Base-by-base conservation (phyloP, 1,139 yeast genomes). In the Meyerozyma sp. region DNA sequence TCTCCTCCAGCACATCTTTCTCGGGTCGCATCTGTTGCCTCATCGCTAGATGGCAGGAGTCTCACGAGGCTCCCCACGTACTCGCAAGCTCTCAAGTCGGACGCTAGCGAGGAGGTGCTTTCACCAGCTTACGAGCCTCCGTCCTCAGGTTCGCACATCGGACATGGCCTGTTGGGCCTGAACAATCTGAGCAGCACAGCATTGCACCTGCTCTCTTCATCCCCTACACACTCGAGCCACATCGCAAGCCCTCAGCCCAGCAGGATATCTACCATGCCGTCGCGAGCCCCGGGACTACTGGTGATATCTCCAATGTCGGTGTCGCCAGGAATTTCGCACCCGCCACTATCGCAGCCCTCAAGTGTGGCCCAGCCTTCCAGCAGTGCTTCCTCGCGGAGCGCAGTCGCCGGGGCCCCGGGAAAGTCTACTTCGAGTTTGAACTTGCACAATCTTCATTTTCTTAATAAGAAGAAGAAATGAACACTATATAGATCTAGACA, bases 41-140 rank as follows among this genome's bases (percentile, higher is more conserved):
- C 40, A 41, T 49, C 50, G 42, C 44, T 49, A 28, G 55, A 47
- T 40, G 52, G 46, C 37, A 56, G 51, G 13, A 52, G 39, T 36
- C 58, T 90, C 51, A 80, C 84, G 13, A 67, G 79, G 45, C 95
- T 90, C 3, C 98, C 98, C 0, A 81, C 95, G 0, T 91, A 91
- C 61, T 75, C 76, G 8, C 83, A 88, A 39, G 97, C 98, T 0
- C 66, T 83, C 59, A 73, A 72, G 51, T 62, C 77, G 2, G 77
- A 69, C 29, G 62, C 64, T 4, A 61, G 66, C 8, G 77, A 67
- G 4, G 78, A 70, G 36, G 78, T 75, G 36, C 63, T 82, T 34
- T 75, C 91, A 1, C 93, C 94, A 0, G 74, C 76, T 1, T 84
- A 84, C 58, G 75, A 68, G 46, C 80, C 81, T 3, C 78, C 81